Conservation (phyloP, 2,329 filamentous ascomycete genomes). For the Beauveria sp. region DNA sequence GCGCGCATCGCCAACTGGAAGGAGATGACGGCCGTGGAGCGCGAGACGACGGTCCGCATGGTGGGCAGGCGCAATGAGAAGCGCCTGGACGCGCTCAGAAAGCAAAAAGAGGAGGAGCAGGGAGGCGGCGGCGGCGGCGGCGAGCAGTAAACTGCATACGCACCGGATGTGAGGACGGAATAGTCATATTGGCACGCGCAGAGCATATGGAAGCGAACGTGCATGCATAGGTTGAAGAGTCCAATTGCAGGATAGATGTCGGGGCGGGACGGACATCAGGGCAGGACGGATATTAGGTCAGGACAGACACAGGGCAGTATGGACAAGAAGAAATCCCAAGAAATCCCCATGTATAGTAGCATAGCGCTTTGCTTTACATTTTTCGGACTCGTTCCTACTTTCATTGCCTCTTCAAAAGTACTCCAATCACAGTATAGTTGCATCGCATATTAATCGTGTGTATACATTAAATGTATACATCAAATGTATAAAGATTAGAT, state of each 20-base stretch:
- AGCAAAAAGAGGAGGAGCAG: constrained; percentile 11
- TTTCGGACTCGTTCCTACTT: too few species aligned
- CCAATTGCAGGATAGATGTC: too few species aligned
- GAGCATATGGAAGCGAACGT: too few species aligned
- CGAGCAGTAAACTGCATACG: neutral
- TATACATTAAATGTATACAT: constrained; percentile 3
- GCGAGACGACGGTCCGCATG: constrained; percentile 57
- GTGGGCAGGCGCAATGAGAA: constrained; percentile 61
- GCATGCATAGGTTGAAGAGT: too few species aligned
- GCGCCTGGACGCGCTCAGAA: constrained; percentile 45
- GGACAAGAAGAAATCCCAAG: too few species aligned
- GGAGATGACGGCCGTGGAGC: constrained; percentile 62
- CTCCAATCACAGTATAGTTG: neutral
- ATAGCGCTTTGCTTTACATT: too few species aligned
- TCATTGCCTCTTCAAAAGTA: too few species aligned
- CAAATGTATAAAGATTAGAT: neutral
- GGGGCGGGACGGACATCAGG: too few species aligned
- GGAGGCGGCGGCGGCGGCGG: neutral
- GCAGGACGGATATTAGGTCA: too few species aligned
- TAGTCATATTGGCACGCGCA: neutral
- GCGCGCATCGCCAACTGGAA: constrained; percentile 67
- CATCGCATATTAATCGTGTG: neutral
- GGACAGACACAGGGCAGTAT: too few species aligned
- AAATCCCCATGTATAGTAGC: too few species aligned
- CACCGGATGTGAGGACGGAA: too few species aligned